A percentile compares a stretch with the other conserved stretches of the same genome.
phyloP scores from a whole-genome alignment of 257 asterid genomes.

The Plectranthus barbatus region DNA sequence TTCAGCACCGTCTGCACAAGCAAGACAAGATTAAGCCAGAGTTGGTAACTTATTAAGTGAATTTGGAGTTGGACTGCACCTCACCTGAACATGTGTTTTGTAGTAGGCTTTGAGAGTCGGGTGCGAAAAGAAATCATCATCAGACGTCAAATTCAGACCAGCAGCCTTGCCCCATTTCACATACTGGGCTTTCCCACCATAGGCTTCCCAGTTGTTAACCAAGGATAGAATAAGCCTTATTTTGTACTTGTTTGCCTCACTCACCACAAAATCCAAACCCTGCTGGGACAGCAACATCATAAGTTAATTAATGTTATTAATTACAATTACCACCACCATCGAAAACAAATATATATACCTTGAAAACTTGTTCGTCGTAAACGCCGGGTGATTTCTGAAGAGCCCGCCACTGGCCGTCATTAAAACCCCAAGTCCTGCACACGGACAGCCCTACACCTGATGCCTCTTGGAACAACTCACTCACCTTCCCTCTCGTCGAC shows the following conservation, averaged over 20 bases:
- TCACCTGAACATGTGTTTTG: slow-evolving; percentile 76
- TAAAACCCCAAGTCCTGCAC: slow-evolving; percentile 97
- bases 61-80: too few species aligned
- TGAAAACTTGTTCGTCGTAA: slow-evolving; percentile 70
- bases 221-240: slow-evolving; percentile 74
- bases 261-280: slow-evolving; percentile 84
- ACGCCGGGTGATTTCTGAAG: slow-evolving; percentile 71
- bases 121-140: slow-evolving; percentile 87
- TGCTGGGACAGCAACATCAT: slow-evolving; percentile 30
- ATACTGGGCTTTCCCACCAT: slow-evolving; percentile 92
- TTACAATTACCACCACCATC: too few species aligned
- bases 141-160: slow-evolving; percentile 72
- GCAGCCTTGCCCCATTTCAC: slow-evolving; percentile 92
- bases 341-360: too few species aligned
- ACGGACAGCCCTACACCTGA: slow-evolving; percentile 70
- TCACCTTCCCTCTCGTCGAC: slow-evolving; percentile 71
- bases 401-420: slow-evolving; percentile 94
- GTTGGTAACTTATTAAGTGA: too few species aligned
- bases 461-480: slow-evolving; percentile 67
- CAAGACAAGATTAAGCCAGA: background rate
- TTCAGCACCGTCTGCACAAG: slow-evolving; percentile 51
- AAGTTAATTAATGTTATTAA: too few species aligned
- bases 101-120: slow-evolving; percentile 61
- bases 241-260: slow-evolving; percentile 77
- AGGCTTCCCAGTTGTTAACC: slow-evolving; percentile 91